Base-by-base conservation (phyloP, 768 basidiomycete genomes). In the Mycena amicta region DNA sequence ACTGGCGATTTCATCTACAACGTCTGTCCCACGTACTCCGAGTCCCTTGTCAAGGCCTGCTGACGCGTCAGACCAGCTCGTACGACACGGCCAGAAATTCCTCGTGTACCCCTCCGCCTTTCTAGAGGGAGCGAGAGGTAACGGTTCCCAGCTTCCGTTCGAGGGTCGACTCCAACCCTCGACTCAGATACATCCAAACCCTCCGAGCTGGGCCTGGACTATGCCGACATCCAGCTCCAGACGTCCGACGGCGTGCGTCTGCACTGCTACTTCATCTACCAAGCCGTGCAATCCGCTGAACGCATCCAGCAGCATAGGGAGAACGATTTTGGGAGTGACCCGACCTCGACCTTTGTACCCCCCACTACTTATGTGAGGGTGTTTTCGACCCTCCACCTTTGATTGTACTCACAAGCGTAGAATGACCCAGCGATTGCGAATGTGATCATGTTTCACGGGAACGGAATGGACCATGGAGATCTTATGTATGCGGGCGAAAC, bases 381-480 rank as follows among this genome's bases (percentile, higher is more conserved):
- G n/a, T n/a, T n/a, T n/a, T n/a, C n/a, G n/a, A n/a, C n/a, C n/a
- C n/a, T n/a, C 33, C 8, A 37, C 11, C 33, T 37, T 8, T 45
- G 1, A 18, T 29, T 27, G 16, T 4, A 1, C 3, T n/a, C 11
- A 5, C 18, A n/a, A 8, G 33, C n/a, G 1, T 26, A 60, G 59
- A 29, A 60, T 8, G 2, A n/a, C 1, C 51, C 50, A 0, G 51
- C 54, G 3, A 11, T 56, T 4, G 66, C 62, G 6, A 67, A 61
- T 13, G 49, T 67, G 8, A 61, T 67, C 8, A 56, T 66, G 46
- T 67, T 67, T 29, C 64, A 61, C 31, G 66, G 66, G 3, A 67
- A 67, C 59, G 66, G 60, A 0, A 61, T 63, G 57, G 60, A 63
- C 28, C 59, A 61, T 27, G 60, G 57, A 2, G 65, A 61, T 26